Conservation (phyloP, 768 basidiomycete genomes). For the Scleroderma citrinum region DNA sequence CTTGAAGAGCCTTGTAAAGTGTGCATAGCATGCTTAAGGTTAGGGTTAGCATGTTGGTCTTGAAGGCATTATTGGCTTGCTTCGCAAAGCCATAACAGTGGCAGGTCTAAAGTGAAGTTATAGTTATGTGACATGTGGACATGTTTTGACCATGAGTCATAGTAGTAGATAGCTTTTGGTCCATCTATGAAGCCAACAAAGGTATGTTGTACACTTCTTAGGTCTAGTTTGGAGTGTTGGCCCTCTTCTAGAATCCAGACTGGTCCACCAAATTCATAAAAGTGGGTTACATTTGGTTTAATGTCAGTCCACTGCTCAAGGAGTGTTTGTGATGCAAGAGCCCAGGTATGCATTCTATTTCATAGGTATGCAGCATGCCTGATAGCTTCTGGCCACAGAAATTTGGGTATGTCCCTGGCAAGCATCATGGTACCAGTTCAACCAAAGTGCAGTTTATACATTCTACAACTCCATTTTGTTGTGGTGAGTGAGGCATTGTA, state of each 20-base stretch:
- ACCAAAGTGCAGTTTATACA: slow-evolving; percentile 27
- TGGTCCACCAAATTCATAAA: not conserved
- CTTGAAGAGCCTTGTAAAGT: too few relatives aligned
- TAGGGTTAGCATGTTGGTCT: too few relatives aligned
- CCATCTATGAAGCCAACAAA: not conserved
- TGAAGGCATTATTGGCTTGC: too few relatives aligned
- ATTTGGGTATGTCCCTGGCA: not conserved
- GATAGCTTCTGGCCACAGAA: slow-evolving; percentile 4
- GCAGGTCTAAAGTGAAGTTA: not conserved
- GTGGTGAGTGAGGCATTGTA: too few relatives aligned
- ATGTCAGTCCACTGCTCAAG: not conserved
- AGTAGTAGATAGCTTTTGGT: not conserved
- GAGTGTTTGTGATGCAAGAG: not conserved
- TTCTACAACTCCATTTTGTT: slow-evolving; percentile 33
- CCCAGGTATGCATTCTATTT: slow-evolving; percentile 9
- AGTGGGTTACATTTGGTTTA: not conserved
- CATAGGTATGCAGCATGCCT: slow-evolving; percentile 22
- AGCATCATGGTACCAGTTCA: slow-evolving; percentile 12
- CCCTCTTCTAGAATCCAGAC: not conserved
- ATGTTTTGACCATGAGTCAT: not conserved
- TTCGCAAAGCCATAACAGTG: too few relatives aligned
- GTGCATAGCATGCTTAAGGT: too few relatives aligned
- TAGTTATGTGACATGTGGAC: not conserved
- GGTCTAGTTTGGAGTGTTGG: not conserved
- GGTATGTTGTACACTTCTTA: not conserved